phyloP scores from a whole-genome alignment of 2,329 filamentous ascomycete genomes.

The Xylariaceae sp. region DNA sequence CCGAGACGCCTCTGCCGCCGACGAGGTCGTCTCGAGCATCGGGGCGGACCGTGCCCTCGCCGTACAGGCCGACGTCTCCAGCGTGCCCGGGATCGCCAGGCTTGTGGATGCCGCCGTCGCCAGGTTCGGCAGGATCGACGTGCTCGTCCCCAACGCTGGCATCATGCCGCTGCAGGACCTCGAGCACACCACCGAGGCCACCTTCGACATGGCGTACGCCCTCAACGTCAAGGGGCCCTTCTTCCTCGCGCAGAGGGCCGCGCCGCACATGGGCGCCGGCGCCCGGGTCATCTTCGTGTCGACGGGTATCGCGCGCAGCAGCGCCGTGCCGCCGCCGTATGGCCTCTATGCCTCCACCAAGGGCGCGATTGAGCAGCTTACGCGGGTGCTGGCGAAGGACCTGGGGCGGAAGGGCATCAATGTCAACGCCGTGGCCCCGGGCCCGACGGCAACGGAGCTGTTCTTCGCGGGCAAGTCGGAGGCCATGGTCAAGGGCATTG shows the following conservation, averaged over 20 bases:
- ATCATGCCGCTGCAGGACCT: conserved; percentile 46
- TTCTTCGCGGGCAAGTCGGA: conserved; percentile 49
- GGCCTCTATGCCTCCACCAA: conserved; percentile 53
- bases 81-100: conserved; percentile 38
- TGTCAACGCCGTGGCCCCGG: conserved; percentile 48
- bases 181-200: conserved; percentile 34
- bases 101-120: conserved; percentile 45
- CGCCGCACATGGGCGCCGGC: conserved; percentile 31
- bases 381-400: conserved; percentile 50
- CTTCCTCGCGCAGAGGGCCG: conserved; percentile 39
- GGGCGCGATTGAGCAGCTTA: conserved; percentile 57
- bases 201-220: conserved; percentile 15
- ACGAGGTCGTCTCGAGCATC: conserved; percentile 40
- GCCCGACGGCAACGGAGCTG: conserved; percentile 51
- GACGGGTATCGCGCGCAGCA: conserved; percentile 31
- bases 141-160: conserved; percentile 54
- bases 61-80: conserved; percentile 52
- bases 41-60: conserved; percentile 43
- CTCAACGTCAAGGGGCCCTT: conserved; percentile 35
- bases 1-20: conserved; percentile 39
- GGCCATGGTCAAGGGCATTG: conserved; percentile 38
- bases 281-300: conserved; percentile 32
- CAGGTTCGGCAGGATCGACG: conserved; percentile 53
- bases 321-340: conserved; percentile 40
- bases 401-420: conserved; percentile 45